Evolutionary conservation across 371 early-diverging fungal genomes (phyloP), one percentile per base, ranked within the genome.

Genomic region (Apophysomyces variabilis): DNA sequence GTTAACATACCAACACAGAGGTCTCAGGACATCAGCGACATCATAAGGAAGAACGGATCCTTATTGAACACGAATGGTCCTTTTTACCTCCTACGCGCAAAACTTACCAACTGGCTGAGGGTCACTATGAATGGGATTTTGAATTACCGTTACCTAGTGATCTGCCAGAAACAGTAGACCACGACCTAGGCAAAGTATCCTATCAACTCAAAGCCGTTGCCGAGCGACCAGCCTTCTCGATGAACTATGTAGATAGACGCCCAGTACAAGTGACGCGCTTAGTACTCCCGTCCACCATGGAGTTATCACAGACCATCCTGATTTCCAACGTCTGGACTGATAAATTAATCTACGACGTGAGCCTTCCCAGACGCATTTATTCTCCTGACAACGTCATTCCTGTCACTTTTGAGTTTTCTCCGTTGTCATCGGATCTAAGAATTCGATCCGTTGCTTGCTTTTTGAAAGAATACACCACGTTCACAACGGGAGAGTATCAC

Each of bases 51-150:
- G 68, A 68, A n/a, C 62, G 58, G 18, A 64, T 44, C 2, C 37
- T 73, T 6, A 63, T 68, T 9, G 58, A 69, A 4, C 65, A 73
- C 26, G 47, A 61, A 39, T 73, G 73, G 69, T 41, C 58, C 3
- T 62, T 73, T 37, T 16, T 73, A 32, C 61, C 69, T 8, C 58
- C 68, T 5, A 43, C 45, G 18, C 60, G 44, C 3, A 78, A 79
- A 45, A 18, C 62, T n/a, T 60, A 70, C 50, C 35, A 58, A 38
- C 43, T 72, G 14, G 41, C 57, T 44, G 61, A 63, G 56, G 73
- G 75, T 0, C 57, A 60, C 41, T 70, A 78, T 35, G 61, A 68
- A 65, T 78, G 79, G 77, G 69, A 75, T 35, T 79, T 83, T 62
- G 70, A 73, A 60, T 39, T 79, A 37, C 71, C 73, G 7, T 41